A percentile compares a stretch with the other conserved stretches of the same genome.
Conservation (phyloP, 139 green algal species). For the Chlorella sp. region DNA sequence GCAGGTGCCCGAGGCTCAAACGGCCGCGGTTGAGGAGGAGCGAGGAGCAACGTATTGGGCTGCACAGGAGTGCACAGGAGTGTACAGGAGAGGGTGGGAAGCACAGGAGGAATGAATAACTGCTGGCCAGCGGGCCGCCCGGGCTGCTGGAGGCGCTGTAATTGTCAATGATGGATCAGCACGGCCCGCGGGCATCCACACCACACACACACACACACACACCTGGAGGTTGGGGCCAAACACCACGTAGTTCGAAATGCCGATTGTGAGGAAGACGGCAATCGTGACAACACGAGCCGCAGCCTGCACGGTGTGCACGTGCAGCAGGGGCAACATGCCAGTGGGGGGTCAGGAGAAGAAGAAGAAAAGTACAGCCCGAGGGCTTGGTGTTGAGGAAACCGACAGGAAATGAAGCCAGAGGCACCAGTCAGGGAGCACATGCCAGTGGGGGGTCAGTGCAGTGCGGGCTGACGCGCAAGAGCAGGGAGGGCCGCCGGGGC, state of each 20-base stretch:
- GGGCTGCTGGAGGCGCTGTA: not conserved
- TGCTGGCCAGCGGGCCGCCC: not conserved
- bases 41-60: too few relatives aligned
- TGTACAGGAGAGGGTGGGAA: not conserved
- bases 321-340: too few relatives aligned
- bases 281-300: conserved; percentile 1
- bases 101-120: not conserved
- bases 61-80: not conserved
- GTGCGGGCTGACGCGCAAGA: too few relatives aligned
- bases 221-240: conserved; percentile 12
- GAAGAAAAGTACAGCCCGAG: too few relatives aligned
- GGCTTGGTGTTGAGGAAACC: too few relatives aligned
- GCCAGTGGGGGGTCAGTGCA: too few relatives aligned
- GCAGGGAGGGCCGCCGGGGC: too few relatives aligned
- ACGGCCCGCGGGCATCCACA: not conserved
- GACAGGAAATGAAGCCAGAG: too few relatives aligned
- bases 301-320: not conserved
- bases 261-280: conserved; percentile 14
- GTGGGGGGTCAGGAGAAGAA: too few relatives aligned
- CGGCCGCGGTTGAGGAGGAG: too few relatives aligned
- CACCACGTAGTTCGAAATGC: not conserved
- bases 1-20: too few relatives aligned
- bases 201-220: not conserved
- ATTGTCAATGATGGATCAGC: not conserved
- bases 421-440: too few relatives aligned